These are phyloP conservation scores for Iris pallida DNA, from an alignment of 116 monocot genomes.

Conservation along the genomic window DNA sequence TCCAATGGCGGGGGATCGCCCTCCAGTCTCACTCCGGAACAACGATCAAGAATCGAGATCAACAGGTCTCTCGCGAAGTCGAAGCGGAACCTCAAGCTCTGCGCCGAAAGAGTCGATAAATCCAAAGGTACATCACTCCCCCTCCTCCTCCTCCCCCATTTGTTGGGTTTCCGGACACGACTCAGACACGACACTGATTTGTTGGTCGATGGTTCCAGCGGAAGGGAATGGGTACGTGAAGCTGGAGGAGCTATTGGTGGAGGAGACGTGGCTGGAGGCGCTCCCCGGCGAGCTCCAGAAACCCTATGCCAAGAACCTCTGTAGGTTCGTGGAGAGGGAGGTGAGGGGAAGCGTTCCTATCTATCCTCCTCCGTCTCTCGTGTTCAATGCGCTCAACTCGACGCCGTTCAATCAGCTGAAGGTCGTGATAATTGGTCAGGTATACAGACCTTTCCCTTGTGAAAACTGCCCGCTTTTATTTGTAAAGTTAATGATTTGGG, in stretches of 20 bases:
- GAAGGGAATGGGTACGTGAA: conserved; percentile 41
- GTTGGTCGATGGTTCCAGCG: conserved; percentile 15
- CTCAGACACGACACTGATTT: neutral
- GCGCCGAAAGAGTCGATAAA: conserved; percentile 49
- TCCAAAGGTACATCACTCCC: conserved; percentile 30
- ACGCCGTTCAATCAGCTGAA: conserved; percentile 74
- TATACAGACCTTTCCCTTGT: conserved; percentile 7
- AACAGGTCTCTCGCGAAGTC: conserved; percentile 56
- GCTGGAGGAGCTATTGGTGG: conserved; percentile 90
- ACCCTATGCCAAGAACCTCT: conserved; percentile 69
- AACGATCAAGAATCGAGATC: conserved; percentile 50
- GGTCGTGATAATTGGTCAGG: conserved; percentile 94
- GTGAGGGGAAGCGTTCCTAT: conserved; percentile 45
- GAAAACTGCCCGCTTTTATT: no score
- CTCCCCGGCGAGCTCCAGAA: conserved; percentile 70
- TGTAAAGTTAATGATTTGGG: no score
- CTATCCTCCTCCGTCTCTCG: conserved; percentile 70
- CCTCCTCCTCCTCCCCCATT: neutral
- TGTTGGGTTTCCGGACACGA: neutral
- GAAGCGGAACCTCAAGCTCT: conserved; percentile 55
- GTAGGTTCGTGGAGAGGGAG: conserved; percentile 69
- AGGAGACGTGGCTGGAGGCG: conserved; percentile 65
- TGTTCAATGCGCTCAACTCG: conserved; percentile 80
- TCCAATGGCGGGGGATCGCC: conserved; percentile 18
- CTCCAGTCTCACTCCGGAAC: conserved; percentile 35